Conservation (phyloP, 2,329 filamentous ascomycete species). For the Botryotinia calthae region DNA sequence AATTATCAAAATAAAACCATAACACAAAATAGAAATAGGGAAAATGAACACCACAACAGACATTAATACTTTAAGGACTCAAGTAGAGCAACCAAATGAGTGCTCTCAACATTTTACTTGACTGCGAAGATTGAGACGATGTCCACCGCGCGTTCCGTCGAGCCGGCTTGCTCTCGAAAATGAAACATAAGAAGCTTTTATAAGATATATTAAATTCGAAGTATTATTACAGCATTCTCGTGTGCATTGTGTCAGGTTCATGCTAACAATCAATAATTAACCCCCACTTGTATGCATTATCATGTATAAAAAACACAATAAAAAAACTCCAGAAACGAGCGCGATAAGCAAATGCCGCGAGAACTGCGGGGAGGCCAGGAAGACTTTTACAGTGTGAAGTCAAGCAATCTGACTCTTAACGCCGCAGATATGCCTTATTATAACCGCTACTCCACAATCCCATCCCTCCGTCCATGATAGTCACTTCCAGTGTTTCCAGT, state of each 20-base stretch:
- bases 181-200: background rate
- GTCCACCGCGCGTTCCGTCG: background rate
- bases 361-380: background rate
- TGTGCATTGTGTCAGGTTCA: constrained; percentile 8
- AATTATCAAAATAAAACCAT: background rate
- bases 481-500: constrained; percentile 15
- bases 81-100: background rate
- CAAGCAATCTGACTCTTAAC: constrained; percentile 8
- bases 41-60: background rate
- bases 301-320: background rate
- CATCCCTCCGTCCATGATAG: constrained; percentile 7
- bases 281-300: constrained; percentile 5
- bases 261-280: background rate
- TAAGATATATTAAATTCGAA: background rate
- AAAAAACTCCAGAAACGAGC: constrained; percentile 1
- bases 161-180: background rate
- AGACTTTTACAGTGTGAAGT: constrained; percentile 7
- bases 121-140: background rate
- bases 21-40: too few relatives aligned
- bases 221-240: constrained; percentile 16
- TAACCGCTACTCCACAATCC: constrained; percentile 10
- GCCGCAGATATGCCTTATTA: constrained; percentile 14
- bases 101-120: background rate
- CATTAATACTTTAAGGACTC: background rate
- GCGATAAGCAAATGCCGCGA: constrained; percentile 8